Evolutionary conservation across 2,329 filamentous ascomycete genomes (phyloP), one percentile per base, ranked within the genome.

Genomic region (Xylaria digitata): DNA sequence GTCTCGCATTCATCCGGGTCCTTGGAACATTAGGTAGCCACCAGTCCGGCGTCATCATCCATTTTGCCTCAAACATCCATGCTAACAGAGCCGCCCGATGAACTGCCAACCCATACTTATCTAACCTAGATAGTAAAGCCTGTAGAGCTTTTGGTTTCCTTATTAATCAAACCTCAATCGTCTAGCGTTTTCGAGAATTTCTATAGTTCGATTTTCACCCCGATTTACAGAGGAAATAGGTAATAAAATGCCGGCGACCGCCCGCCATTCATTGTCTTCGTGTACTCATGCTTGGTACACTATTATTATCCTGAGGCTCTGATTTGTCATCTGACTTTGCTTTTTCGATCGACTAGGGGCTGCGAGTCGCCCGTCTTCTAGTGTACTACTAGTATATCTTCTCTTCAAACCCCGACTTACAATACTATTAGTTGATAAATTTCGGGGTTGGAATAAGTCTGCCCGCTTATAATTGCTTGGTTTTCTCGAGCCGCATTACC

Each of bases 11-110:
- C 32, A 26, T 26, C 30, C 52, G 42, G 17, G 43, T 42, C 52
- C 17, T 43, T 40, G 42, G 50, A 32, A 34, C 37, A 32, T 56
- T 50, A 42, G 21, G n/a, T 52, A 59, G 54, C 34, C 32, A 53
- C 7, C n/a, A 53, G 21, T 37, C 54, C 30, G 21, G 55, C 54
- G 54, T 64, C 61, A 48, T 64, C 61, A 64, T 63, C 61, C 3
- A 64, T 59, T 45, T 56, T 59, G 61, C 61, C 61, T 40, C 40
- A 23, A 37, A n/a, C 3, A 34, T 26, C 26, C 32, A 54, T 23
- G 19, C 52, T 55, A 17, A 13, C 37, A 40, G 11, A 40, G 4
- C 11, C 11, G 37, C 37, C 11, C 13, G 6, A 17, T 17, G 46
- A 37, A 37, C 34, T 37, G 34, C 21, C 2, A 30, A 13, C 23